phyloP scores from a whole-genome alignment of 495 filamentous ascomycete genomes.

The Penicillium bovifimosum region DNA sequence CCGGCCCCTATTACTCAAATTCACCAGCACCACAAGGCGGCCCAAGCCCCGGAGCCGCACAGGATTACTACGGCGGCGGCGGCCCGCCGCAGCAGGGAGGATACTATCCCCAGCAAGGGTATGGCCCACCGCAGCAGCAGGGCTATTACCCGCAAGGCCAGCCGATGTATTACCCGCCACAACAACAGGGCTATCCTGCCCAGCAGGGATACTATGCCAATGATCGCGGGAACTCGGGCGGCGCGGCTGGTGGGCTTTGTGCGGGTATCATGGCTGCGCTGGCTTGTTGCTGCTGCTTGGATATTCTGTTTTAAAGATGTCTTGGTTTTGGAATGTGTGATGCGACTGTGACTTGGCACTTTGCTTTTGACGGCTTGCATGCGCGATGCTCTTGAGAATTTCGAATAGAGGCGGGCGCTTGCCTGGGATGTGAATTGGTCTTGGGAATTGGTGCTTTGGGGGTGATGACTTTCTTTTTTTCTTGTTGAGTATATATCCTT shows the following conservation, averaged over 20 bases:
- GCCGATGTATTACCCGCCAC: conserved; percentile 42
- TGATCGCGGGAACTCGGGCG: conserved; percentile 21
- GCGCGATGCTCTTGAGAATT: background rate
- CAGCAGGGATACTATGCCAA: conserved; percentile 40
- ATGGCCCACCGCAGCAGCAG: conserved; percentile 11
- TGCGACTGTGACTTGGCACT: background rate
- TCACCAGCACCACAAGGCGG: conserved; percentile 25
- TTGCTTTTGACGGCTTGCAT: background rate
- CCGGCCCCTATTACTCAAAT: conserved; percentile 19
- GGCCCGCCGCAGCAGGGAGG: conserved; percentile 17
- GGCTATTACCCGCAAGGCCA: conserved; percentile 31
- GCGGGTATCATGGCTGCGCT: conserved; percentile 45
- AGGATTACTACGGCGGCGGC: conserved; percentile 16
- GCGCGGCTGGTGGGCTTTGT: conserved; percentile 37
- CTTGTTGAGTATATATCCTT: conserved; percentile 13
- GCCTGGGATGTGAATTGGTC: background rate
- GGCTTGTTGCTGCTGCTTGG: conserved; percentile 52
- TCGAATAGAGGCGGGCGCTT: background rate
- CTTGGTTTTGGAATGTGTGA: background rate
- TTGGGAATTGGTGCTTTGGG: background rate
- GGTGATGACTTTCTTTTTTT: background rate
- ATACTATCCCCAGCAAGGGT: conserved; percentile 20
- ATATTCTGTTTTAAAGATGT: conserved; percentile 42
- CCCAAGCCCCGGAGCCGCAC: conserved; percentile 9
- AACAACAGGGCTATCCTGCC: conserved; percentile 38